phyloP scores from a whole-genome alignment of 441 rosid genomes.

The Mallotus japonicus region DNA sequence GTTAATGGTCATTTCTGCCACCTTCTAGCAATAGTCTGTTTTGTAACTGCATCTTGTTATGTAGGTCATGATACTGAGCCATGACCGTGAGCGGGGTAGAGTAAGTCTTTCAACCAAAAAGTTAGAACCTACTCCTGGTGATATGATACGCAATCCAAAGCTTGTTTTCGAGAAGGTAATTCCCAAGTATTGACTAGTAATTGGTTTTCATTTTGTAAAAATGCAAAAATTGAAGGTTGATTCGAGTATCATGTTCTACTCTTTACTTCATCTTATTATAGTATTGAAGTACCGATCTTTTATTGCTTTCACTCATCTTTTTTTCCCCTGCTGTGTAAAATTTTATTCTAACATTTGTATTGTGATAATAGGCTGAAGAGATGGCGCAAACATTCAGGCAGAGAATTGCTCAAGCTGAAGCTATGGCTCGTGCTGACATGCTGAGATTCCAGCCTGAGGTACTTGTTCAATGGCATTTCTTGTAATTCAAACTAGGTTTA shows the following conservation, averaged over 20 bases:
- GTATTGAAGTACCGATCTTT: background rate
- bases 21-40: background rate
- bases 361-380: slow-evolving; percentile 79
- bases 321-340: background rate
- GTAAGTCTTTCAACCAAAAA: slow-evolving; percentile 97
- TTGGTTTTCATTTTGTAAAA: background rate
- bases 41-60: background rate
- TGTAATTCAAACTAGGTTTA: background rate
- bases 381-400: slow-evolving; percentile 99
- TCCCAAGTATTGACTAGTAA: background rate
- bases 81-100: slow-evolving; percentile 95
- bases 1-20: background rate
- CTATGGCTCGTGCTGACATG: slow-evolving; percentile 99
- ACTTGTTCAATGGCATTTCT: slow-evolving; percentile 7
- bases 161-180: slow-evolving; percentile 98
- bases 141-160: slow-evolving; percentile 96
- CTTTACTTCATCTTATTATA: background rate
- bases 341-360: background rate
- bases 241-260: background rate
- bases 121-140: slow-evolving; percentile 97
- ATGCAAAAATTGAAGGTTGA: too few species aligned
- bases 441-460: slow-evolving; percentile 98
- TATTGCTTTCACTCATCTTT: background rate
- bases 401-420: slow-evolving; percentile 98
- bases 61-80: slow-evolving; percentile 96